These are phyloP conservation scores for Tricholoma saponaceum DNA, from an alignment of 768 basidiomycete species.

Conservation along the genomic window DNA sequence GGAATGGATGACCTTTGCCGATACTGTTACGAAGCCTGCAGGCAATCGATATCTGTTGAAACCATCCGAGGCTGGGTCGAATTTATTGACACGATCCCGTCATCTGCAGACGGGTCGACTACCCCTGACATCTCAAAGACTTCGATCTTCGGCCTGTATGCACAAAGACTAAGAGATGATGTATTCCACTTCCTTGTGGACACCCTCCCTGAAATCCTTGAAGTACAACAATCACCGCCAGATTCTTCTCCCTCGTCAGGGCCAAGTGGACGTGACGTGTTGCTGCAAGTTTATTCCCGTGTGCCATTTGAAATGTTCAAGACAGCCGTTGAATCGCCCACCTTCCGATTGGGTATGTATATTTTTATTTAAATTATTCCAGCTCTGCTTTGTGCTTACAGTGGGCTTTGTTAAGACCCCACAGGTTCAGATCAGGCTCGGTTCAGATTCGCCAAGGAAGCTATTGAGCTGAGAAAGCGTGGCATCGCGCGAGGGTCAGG, in stretches of 20 bases:
- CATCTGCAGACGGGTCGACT: slow-evolving; percentile 44
- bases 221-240: slow-evolving; percentile 38
- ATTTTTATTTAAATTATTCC: not conserved
- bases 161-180: slow-evolving; percentile 71
- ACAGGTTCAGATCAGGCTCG: slow-evolving; percentile 79
- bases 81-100: slow-evolving; percentile 61
- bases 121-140: slow-evolving; percentile 47
- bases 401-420: slow-evolving; percentile 17
- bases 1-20: slow-evolving; percentile 84
- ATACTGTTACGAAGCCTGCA: slow-evolving; percentile 75
- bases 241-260: slow-evolving; percentile 35
- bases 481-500: slow-evolving; percentile 67
- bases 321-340: slow-evolving; percentile 71
- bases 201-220: slow-evolving; percentile 65
- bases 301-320: slow-evolving; percentile 91
- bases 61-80: slow-evolving; percentile 75
- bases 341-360: slow-evolving; percentile 71
- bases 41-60: slow-evolving; percentile 69
- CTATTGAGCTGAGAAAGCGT: slow-evolving; percentile 77
- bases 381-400: slow-evolving; percentile 11
- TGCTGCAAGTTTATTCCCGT: slow-evolving; percentile 70
- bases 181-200: slow-evolving; percentile 76
- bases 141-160: slow-evolving; percentile 73
- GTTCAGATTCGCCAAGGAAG: slow-evolving; percentile 91
- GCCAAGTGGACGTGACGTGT: slow-evolving; percentile 58